A percentile compares a stretch with the other conserved stretches of the same genome.
phyloP scores from a whole-genome alignment of 441 rosid species.

The Erysimum cheiri region DNA sequence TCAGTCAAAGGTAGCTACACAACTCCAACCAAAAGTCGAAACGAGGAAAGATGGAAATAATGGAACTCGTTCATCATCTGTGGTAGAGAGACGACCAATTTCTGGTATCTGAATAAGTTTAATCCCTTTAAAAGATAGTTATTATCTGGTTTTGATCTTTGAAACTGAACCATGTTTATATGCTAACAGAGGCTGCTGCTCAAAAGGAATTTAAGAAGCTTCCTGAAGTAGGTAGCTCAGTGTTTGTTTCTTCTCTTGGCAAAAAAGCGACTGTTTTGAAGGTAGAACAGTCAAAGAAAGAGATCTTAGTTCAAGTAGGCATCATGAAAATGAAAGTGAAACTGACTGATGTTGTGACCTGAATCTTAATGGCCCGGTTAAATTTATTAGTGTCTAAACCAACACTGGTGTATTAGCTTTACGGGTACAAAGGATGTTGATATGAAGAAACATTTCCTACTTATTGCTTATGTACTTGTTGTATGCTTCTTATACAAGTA shows the following conservation, averaged over 20 bases:
- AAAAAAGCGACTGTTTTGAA: constrained; percentile 67
- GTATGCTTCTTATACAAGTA: constrained; percentile 16
- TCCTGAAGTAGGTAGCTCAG: constrained; percentile 68
- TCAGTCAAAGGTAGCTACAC: constrained; percentile 44
- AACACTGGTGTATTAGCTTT: constrained; percentile 6
- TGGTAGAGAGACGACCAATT: constrained; percentile 44
- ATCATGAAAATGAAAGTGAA: constrained; percentile 82
- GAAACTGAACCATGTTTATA: constrained; percentile 15
- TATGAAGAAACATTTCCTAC: constrained; percentile 14
- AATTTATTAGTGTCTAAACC: constrained; percentile 10
- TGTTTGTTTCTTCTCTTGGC: constrained; percentile 67
- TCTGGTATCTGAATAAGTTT: constrained; percentile 49
- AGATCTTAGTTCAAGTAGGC: constrained; percentile 82
- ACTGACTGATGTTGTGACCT: constrained; percentile 49
- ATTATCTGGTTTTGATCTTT: background rate
- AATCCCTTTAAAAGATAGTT: constrained; percentile 9
- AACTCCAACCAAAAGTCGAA: constrained; percentile 41
- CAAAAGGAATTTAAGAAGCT: constrained; percentile 38
- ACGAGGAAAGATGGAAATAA: constrained; percentile 33
- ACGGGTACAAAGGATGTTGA: constrained; percentile 25
- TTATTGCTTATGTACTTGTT: constrained; percentile 34
- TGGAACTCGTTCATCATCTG: constrained; percentile 43
- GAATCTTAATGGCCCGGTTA: constrained; percentile 2
- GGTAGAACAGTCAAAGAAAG: constrained; percentile 72
- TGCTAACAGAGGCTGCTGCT: constrained; percentile 37